Conservation (phyloP, 345 rosid species). For the Citrus medica region DNA sequence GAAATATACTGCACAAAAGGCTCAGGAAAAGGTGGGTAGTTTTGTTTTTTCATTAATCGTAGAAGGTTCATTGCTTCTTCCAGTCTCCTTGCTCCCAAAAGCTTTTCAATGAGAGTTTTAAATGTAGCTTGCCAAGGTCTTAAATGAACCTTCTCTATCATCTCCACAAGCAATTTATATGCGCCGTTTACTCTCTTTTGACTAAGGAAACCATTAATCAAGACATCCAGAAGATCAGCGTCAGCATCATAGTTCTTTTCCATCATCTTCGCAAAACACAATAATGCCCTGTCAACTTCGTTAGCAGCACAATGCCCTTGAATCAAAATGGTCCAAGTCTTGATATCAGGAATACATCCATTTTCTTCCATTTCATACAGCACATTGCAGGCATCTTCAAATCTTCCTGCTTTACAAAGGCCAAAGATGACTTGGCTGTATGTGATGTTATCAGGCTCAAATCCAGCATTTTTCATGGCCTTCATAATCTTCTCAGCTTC, state of each 20-base stretch:
- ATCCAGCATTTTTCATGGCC: slow-evolving; percentile 66
- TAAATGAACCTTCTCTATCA: slow-evolving; percentile 45
- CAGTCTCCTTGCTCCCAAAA: slow-evolving; percentile 57
- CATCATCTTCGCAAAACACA: slow-evolving; percentile 56
- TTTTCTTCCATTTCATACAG: slow-evolving; percentile 63
- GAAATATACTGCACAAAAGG: slow-evolving; percentile 65
- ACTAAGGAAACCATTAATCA: slow-evolving; percentile 58
- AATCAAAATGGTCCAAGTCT: slow-evolving; percentile 90
- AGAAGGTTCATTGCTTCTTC: slow-evolving; percentile 80
- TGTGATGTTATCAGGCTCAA: slow-evolving; percentile 75
- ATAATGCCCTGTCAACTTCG: slow-evolving; percentile 57
- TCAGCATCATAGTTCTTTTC: slow-evolving; percentile 50
- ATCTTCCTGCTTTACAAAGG: slow-evolving; percentile 71
- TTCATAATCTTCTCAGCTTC: slow-evolving; percentile 60
- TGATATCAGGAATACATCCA: slow-evolving; percentile 66
- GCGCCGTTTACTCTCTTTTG: slow-evolving; percentile 68
- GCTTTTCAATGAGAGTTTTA: slow-evolving; percentile 61
- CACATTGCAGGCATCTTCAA: slow-evolving; percentile 65
- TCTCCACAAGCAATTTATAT: slow-evolving; percentile 47
- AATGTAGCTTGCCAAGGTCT: slow-evolving; percentile 86
- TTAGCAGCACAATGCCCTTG: slow-evolving; percentile 71
- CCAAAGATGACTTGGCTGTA: slow-evolving; percentile 85
- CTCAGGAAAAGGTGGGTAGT: slow-evolving; percentile 53
- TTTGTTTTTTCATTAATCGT: slow-evolving; percentile 59
- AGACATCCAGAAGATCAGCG: slow-evolving; percentile 61